These are phyloP conservation scores for Saraca asoca DNA, from an alignment of 331 rosid species.

Conservation along the genomic window DNA sequence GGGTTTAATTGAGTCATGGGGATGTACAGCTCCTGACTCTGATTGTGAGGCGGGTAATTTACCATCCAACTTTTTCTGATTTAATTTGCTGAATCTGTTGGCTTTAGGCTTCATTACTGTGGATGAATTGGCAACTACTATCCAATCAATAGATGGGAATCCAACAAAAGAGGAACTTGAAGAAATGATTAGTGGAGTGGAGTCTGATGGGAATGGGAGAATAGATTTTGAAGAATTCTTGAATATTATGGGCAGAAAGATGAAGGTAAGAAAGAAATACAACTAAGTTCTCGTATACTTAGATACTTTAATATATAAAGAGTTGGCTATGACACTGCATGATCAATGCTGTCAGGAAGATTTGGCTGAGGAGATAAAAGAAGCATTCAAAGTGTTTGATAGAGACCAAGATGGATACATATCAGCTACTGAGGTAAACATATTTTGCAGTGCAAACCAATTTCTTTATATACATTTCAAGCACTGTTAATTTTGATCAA, in stretches of 20 bases:
- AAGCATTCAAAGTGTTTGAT: constrained; percentile 92
- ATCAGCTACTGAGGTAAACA: constrained; percentile 72
- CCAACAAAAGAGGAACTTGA: constrained; percentile 71
- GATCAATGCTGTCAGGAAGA: constrained; percentile 38
- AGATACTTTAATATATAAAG: too few relatives aligned
- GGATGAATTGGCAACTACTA: constrained; percentile 70
- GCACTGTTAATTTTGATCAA: too few relatives aligned
- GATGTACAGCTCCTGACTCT: too few relatives aligned
- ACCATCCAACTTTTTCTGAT: too few relatives aligned
- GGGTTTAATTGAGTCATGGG: too few relatives aligned
- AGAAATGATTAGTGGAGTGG: constrained; percentile 71
- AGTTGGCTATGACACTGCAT: constrained; percentile 6
- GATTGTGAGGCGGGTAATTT: too few relatives aligned
- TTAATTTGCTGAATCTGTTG: background rate
- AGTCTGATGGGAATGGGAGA: constrained; percentile 66
- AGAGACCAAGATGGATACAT: constrained; percentile 89
- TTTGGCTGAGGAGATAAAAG: constrained; percentile 74
- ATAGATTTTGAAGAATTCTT: constrained; percentile 77
- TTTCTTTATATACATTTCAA: background rate
- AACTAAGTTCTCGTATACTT: too few relatives aligned
- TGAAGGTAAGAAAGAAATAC: constrained; percentile 70
- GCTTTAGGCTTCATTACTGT: constrained; percentile 72
- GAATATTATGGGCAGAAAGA: constrained; percentile 67
- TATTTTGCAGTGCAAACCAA: background rate
- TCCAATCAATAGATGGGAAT: constrained; percentile 77